phyloP scores from a whole-genome alignment of 441 rosid species.

The Adansonia gregorii region DNA sequence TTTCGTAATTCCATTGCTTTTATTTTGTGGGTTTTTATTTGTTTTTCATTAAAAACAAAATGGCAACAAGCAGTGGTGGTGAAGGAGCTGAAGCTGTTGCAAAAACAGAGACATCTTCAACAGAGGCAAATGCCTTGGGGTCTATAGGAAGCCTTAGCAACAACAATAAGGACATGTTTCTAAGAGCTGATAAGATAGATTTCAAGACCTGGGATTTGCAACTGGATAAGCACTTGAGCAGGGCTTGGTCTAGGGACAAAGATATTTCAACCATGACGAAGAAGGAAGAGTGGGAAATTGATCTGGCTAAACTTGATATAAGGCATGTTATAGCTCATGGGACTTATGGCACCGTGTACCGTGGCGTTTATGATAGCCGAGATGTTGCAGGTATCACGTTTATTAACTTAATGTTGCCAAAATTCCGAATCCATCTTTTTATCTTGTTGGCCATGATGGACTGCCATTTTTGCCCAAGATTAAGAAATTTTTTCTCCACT shows the following conservation, averaged over 20 bases:
- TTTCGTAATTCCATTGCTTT: not conserved
- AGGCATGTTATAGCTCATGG: slow-evolving; percentile 63
- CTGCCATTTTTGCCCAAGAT: not conserved
- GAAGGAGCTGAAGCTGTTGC: slow-evolving; percentile 34
- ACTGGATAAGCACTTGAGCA: slow-evolving; percentile 58
- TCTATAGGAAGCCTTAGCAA: slow-evolving; percentile 47
- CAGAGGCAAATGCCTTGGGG: slow-evolving; percentile 37
- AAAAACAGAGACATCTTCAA: slow-evolving; percentile 17
- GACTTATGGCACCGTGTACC: slow-evolving; percentile 68
- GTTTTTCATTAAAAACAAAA: not conserved
- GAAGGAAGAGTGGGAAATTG: slow-evolving; percentile 76
- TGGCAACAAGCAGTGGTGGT: slow-evolving; percentile 39
- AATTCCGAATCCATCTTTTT: not conserved
- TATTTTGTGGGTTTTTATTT: slow-evolving; percentile 17
- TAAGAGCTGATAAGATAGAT: slow-evolving; percentile 59
- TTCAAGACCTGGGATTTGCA: slow-evolving; percentile 66
- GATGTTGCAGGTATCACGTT: slow-evolving; percentile 61
- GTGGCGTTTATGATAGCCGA: slow-evolving; percentile 66
- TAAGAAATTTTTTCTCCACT: not conserved
- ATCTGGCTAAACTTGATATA: slow-evolving; percentile 60
- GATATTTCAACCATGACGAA: slow-evolving; percentile 24
- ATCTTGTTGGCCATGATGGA: not conserved
- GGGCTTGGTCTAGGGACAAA: slow-evolving; percentile 43
- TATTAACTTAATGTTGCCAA: not conserved
- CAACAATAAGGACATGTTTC: slow-evolving; percentile 35